These are phyloP conservation scores for Aspergillus thermomutatus DNA, from an alignment of 2,329 filamentous ascomycete genomes.

Conservation along the genomic window DNA sequence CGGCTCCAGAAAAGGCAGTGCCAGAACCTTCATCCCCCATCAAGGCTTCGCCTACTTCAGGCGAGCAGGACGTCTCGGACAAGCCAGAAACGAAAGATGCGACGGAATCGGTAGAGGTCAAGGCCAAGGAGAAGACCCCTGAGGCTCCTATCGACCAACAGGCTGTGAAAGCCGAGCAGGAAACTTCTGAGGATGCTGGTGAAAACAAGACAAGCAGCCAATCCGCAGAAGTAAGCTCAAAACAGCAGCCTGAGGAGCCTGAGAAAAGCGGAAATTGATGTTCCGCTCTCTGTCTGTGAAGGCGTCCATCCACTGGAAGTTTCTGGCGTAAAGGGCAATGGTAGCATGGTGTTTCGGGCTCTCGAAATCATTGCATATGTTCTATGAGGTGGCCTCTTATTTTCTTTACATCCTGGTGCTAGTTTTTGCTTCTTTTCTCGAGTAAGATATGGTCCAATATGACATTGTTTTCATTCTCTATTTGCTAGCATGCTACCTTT, in stretches of 20 bases:
- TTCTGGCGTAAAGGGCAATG: constrained; percentile 34
- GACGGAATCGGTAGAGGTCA: constrained; percentile 11
- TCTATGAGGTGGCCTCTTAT: constrained; percentile 5
- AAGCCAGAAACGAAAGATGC: background rate
- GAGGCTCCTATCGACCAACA: constrained; percentile 16
- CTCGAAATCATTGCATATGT: constrained; percentile 15
- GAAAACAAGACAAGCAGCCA: constrained; percentile 20
- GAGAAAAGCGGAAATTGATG: constrained; percentile 31
- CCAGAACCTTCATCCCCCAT: constrained; percentile 17
- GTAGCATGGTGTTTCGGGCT: constrained; percentile 36
- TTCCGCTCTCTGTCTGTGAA: constrained; percentile 15
- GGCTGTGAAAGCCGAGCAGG: constrained; percentile 7
- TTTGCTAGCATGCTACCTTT: background rate
- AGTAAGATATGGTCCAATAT: background rate
- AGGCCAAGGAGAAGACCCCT: constrained; percentile 14
- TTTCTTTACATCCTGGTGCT: constrained; percentile 1
- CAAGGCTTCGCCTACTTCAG: constrained; percentile 17
- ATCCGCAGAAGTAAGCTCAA: constrained; percentile 7
- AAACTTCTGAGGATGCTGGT: constrained; percentile 8
- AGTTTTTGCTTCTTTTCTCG: background rate
- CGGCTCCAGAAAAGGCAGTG: constrained; percentile 16
- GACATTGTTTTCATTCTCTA: background rate
- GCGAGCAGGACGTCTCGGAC: constrained; percentile 12
- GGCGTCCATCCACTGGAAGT: constrained; percentile 25
- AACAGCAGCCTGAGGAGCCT: constrained; percentile 29